Conservation (phyloP, 2,329 filamentous ascomycete species). For the Claviceps capensis region DNA sequence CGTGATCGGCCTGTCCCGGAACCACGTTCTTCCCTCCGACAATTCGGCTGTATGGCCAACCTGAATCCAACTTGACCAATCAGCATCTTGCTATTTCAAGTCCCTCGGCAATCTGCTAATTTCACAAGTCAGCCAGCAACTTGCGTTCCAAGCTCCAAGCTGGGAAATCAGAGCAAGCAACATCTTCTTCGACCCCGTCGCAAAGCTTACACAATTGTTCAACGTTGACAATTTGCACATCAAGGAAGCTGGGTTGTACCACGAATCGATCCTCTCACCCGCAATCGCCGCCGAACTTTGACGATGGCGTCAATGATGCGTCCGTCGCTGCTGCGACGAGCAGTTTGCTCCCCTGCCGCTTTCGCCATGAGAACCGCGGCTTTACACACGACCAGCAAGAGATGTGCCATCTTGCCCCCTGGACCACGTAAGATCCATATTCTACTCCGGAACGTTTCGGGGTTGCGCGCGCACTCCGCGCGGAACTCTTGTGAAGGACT, state of each 20-base stretch:
- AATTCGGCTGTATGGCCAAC: constrained; percentile 13
- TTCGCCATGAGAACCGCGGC: constrained; percentile 48
- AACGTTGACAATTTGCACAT: neutral
- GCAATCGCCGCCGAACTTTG: neutral
- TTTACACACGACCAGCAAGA: constrained; percentile 72
- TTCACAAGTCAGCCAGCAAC: neutral
- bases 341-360: constrained; percentile 19
- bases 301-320: constrained; percentile 44
- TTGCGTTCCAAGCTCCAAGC: constrained; percentile 8
- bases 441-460: too few species aligned
- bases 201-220: neutral
- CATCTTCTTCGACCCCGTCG: neutral
- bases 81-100: constrained; percentile 27
- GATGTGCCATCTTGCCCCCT: constrained; percentile 70
- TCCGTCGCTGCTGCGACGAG: constrained; percentile 41
- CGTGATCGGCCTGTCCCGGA: constrained; percentile 3
- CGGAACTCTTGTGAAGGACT: neutral
- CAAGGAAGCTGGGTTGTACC: neutral
- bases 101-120: constrained; percentile 35
- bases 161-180: neutral
- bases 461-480: neutral
- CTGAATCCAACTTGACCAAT: constrained; percentile 27
- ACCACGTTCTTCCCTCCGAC: constrained; percentile 15
- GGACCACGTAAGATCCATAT: constrained; percentile 57
- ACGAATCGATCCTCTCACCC: neutral